These are phyloP conservation scores for Elsinoe perseae DNA, from an alignment of 2,329 filamentous ascomycete genomes.

Conservation along the genomic window DNA sequence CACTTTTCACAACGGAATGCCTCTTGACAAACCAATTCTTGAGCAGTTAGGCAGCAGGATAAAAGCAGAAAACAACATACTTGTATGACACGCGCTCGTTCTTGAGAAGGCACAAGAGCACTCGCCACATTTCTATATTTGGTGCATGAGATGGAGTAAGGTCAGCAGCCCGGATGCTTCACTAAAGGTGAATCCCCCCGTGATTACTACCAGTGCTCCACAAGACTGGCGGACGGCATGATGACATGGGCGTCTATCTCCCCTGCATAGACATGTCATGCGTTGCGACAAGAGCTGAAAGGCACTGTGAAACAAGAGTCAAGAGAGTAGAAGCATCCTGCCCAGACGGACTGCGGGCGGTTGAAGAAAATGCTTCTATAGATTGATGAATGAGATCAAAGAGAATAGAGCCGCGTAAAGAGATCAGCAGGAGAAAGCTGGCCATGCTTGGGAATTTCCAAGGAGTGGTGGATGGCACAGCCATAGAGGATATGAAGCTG, in stretches of 20 bases:
- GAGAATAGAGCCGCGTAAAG: background rate
- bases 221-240: background rate
- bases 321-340: background rate
- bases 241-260: background rate
- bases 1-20: too few relatives aligned
- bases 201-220: too few relatives aligned
- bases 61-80: too few relatives aligned
- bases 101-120: background rate
- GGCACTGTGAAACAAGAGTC: background rate
- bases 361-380: background rate
- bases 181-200: too few relatives aligned
- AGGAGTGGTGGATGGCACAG: background rate
- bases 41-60: background rate
- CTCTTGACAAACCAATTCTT: background rate
- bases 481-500: background rate
- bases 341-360: constrained; percentile 1
- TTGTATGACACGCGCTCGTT: too few relatives aligned
- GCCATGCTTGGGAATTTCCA: background rate
- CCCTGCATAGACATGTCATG: background rate
- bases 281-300: background rate
- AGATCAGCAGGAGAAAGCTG: constrained; percentile 8
- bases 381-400: background rate
- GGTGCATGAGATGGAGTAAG: background rate
- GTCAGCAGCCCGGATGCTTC: too few relatives aligned
- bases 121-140: constrained; percentile 11